These are phyloP conservation scores for Clathrus columnatus DNA, from an alignment of 768 basidiomycete genomes.

Conservation along the genomic window DNA sequence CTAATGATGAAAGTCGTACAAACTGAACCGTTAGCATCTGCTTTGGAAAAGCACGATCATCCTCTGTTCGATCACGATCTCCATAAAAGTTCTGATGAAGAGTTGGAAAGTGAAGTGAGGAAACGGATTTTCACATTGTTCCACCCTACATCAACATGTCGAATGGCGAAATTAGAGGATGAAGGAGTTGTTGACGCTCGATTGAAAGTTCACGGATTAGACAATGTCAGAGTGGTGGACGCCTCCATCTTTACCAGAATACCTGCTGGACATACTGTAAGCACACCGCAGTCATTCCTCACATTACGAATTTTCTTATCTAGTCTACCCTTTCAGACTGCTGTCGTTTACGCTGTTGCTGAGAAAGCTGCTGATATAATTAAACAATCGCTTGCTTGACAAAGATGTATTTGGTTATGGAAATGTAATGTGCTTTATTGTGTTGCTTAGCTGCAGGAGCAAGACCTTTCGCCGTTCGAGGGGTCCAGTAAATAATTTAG, in stretches of 20 bases:
- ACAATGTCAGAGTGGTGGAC: constrained; percentile 10
- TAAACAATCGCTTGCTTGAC: neutral
- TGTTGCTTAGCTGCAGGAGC: no score
- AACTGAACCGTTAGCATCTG: constrained; percentile 7
- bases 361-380: constrained; percentile 27
- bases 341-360: constrained; percentile 20
- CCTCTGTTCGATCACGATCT: constrained; percentile 7
- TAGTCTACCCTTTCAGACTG: constrained; percentile 16
- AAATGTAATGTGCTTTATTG: no score
- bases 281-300: neutral
- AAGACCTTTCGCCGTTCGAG: no score
- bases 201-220: constrained; percentile 12
- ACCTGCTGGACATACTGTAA: constrained; percentile 10
- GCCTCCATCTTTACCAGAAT: constrained; percentile 11
- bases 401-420: no score
- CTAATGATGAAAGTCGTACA: constrained; percentile 3
- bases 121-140: constrained; percentile 10
- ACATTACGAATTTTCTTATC: neutral
- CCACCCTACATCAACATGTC: constrained; percentile 11
- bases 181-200: constrained; percentile 10
- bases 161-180: constrained; percentile 11
- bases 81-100: constrained; percentile 2
- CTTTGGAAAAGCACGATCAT: neutral
- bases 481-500: no score
- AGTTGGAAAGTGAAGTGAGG: constrained; percentile 6